phyloP scores from a whole-genome alignment of 2,329 filamentous ascomycete species.

The Cladosporium velox region DNA sequence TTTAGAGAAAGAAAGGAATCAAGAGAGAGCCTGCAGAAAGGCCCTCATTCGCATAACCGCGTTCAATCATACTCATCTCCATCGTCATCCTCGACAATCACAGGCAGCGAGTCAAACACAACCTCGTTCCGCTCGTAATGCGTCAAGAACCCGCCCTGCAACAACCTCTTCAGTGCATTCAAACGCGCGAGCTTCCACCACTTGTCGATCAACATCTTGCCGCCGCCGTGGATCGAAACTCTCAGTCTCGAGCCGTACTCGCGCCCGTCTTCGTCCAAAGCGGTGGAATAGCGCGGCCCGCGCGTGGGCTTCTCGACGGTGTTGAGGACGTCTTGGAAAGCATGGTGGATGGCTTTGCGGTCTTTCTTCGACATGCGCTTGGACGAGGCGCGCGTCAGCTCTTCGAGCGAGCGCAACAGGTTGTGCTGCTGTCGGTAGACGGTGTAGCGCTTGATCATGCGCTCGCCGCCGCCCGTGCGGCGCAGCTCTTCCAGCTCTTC shows the following conservation, averaged over 20 bases:
- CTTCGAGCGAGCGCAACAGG: slow-evolving; percentile 59
- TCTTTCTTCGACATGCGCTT: slow-evolving; percentile 67
- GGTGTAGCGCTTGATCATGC: slow-evolving; percentile 64
- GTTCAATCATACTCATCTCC: slow-evolving; percentile 17
- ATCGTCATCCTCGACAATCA: slow-evolving; percentile 35
- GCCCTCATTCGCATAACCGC: background rate
- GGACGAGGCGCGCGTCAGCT: slow-evolving; percentile 61
- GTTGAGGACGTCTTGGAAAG: slow-evolving; percentile 66
- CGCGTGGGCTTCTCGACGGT: slow-evolving; percentile 67
- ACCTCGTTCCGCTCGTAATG: slow-evolving; percentile 65
- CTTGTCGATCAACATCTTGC: slow-evolving; percentile 65
- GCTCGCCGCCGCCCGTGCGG: slow-evolving; percentile 40
- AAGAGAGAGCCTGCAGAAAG: background rate
- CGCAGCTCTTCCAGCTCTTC: slow-evolving; percentile 50
- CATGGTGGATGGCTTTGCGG: slow-evolving; percentile 65
- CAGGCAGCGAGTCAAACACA: slow-evolving; percentile 61
- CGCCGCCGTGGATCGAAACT: slow-evolving; percentile 60
- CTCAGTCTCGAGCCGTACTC: slow-evolving; percentile 64
- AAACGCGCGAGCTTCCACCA: slow-evolving; percentile 74
- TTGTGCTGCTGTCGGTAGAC: slow-evolving; percentile 66
- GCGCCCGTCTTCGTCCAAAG: slow-evolving; percentile 61
- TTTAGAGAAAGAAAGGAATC: background rate
- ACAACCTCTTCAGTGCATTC: slow-evolving; percentile 60
- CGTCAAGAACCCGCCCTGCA: slow-evolving; percentile 63
- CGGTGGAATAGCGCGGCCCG: slow-evolving; percentile 67